Base-by-base conservation (phyloP, 495 filamentous ascomycete genomes). In the Friedmanniomyces simplex region DNA sequence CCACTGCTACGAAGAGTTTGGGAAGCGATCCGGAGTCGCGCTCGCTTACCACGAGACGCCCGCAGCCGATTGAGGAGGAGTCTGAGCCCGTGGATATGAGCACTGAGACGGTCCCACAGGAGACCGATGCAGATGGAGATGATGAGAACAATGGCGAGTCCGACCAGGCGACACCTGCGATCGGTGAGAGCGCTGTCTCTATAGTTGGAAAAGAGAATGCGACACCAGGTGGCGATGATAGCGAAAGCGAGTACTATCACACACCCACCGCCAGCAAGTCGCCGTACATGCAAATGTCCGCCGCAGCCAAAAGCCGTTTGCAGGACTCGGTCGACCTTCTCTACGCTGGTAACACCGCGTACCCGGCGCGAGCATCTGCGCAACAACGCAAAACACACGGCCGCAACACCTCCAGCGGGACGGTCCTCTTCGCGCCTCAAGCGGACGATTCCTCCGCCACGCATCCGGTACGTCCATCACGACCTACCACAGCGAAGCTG, bases 91-190 rank as follows among this genome's bases (percentile, higher is more conserved):
- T 21, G 58, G 66, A 52, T 66, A 70, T 60, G 50, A 68, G 51
- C 58, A 65, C 60, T 37, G 68, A 75, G 14, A 73, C 76, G 49
- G 59, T 72, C 13, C 77, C 75, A 0, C 75, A 74, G 42, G 75
- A 87, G 60, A 87, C 83, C 1, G 88, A 89, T 62, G 89, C 79
- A 34, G 89, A 95, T 69, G 63, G 79, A 21, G 77, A 81, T 36
- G 77, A 78, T 32, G 73, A 74, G 26, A 61, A 72, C 28, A 58
- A 66, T n/a, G 50, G 7, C 37, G 61, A 60, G 37, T 62, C 59
- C 26, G 55, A 59, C 14, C 48, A 41, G 2, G 26, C 41, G 21
- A 54, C 55, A 12, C 60, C 60, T 6, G 55, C 21, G 10, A 20
- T 63, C 14, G 56, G 56, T 11, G 56, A 63, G 46, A 63, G 60